phyloP scores from a whole-genome alignment of 2,329 filamentous ascomycete genomes.

The Xylaria digitata region DNA sequence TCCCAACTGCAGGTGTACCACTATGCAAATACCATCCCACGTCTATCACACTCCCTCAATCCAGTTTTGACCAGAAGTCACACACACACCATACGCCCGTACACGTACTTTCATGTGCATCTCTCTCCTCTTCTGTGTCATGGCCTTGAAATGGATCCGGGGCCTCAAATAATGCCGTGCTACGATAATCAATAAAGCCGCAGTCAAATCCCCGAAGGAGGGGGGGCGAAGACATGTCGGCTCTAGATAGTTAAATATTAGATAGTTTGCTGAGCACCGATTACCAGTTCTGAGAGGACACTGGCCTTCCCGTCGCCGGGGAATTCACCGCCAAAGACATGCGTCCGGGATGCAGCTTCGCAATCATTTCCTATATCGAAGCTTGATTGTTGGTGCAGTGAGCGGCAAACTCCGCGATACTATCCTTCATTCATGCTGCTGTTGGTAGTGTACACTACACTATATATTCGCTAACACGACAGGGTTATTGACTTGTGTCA shows the following conservation, averaged over 20 bases:
- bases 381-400: neutral
- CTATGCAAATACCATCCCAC: slow-evolving; percentile 10
- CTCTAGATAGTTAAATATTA: too few relatives aligned
- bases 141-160: slow-evolving; percentile 17
- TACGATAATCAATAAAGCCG: neutral
- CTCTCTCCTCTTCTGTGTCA: slow-evolving; percentile 12
- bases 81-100: neutral
- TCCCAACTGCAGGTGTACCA: slow-evolving; percentile 8
- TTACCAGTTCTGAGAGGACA: neutral
- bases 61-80: slow-evolving; percentile 5
- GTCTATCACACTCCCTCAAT: slow-evolving; percentile 8
- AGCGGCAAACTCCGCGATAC: slow-evolving; percentile 23
- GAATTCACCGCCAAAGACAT: slow-evolving; percentile 31
- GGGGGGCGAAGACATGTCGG: too few relatives aligned
- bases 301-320: slow-evolving; percentile 26
- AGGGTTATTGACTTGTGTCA: neutral
- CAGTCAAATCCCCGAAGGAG: slow-evolving; percentile 1
- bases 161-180: too few relatives aligned
- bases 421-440: neutral
- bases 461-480: neutral
- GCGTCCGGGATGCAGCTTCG: slow-evolving; percentile 8
- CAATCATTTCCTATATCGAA: slow-evolving; percentile 1
- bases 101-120: slow-evolving; percentile 6
- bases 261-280: too few relatives aligned
- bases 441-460: neutral